Evolutionary conservation across 805 yeast genomes (phyloP).

Genomic region (Ogataea salicorniae): DNA sequence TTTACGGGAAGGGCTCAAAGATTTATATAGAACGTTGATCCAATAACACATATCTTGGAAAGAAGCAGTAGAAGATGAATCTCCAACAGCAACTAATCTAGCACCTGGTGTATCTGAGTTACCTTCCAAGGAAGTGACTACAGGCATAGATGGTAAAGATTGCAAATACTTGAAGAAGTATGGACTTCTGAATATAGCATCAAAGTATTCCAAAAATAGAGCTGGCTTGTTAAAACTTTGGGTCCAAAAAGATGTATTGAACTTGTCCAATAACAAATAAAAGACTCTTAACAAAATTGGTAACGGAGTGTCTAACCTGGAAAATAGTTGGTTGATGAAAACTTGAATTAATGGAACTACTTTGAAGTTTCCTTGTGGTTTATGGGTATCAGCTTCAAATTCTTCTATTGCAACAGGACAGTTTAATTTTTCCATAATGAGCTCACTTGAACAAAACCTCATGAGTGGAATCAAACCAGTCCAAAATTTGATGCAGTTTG

Average conservation of each 20-base stretch:
- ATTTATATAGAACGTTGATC: constrained; percentile 38
- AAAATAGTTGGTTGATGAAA: constrained; percentile 47
- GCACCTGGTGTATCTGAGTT: not conserved
- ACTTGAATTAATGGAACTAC: constrained; percentile 35
- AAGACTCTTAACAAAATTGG: constrained; percentile 54
- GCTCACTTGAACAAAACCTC: constrained; percentile 29
- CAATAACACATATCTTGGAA: constrained; percentile 48
- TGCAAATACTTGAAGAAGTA: constrained; percentile 36
- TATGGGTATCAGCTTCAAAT: constrained; percentile 12
- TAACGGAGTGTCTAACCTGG: constrained; percentile 43
- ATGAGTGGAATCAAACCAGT: constrained; percentile 33
- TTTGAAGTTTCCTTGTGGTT: constrained; percentile 20
- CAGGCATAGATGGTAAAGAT: constrained; percentile 5
- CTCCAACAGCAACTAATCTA: constrained; percentile 3
- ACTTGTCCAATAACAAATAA: constrained; percentile 36
- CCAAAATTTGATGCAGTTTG: constrained; percentile 45
- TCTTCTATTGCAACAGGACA: constrained; percentile 24
- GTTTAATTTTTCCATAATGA: constrained; percentile 28
- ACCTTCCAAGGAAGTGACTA: no score
- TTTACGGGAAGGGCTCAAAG: constrained; percentile 44
- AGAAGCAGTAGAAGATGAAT: constrained; percentile 16
- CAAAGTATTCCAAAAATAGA: constrained; percentile 52
- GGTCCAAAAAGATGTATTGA: constrained; percentile 49
- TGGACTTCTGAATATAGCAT: constrained; percentile 54
- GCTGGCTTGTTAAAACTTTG: constrained; percentile 39